These are phyloP conservation scores for Coemansia sp. DNA, from an alignment of 192 early-diverging fungal species.

Conservation along the genomic window DNA sequence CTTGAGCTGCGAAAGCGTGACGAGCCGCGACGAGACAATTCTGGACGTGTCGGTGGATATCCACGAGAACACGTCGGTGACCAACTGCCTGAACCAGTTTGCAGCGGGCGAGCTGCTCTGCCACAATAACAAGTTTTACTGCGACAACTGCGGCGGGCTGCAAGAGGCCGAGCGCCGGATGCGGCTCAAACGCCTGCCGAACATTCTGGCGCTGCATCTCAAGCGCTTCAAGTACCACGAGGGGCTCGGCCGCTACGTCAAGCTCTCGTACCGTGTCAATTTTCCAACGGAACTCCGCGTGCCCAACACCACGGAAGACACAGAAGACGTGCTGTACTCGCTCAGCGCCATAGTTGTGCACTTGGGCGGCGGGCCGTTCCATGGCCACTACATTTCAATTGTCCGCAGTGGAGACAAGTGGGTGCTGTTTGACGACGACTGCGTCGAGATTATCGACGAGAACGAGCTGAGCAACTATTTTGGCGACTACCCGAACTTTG, in stretches of 20 bases:
- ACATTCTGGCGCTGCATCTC: slow-evolving; percentile 91
- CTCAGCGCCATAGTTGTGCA: slow-evolving; percentile 92
- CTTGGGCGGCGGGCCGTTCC: slow-evolving; percentile 92
- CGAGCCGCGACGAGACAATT: slow-evolving; percentile 91
- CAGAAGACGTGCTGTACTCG: slow-evolving; percentile 83
- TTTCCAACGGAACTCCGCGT: slow-evolving; percentile 93
- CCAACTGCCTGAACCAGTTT: slow-evolving; percentile 91
- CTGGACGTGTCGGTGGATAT: slow-evolving; percentile 96
- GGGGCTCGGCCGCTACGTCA: slow-evolving; percentile 83
- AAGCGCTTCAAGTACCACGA: slow-evolving; percentile 99
- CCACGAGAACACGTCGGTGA: slow-evolving; percentile 92
- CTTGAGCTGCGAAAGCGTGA: slow-evolving; percentile 93
- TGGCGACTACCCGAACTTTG: slow-evolving; percentile 71
- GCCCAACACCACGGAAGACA: slow-evolving; percentile 91
- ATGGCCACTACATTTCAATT: slow-evolving; percentile 95
- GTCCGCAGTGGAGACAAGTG: slow-evolving; percentile 84
- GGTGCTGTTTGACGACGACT: slow-evolving; percentile 96
- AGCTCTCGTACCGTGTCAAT: slow-evolving; percentile 90
- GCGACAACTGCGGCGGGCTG: slow-evolving; percentile 88
- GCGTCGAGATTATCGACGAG: slow-evolving; percentile 81
- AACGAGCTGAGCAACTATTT: slow-evolving; percentile 77
- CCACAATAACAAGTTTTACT: slow-evolving; percentile 98
- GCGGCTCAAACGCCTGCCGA: slow-evolving; percentile 92
- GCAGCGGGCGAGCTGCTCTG: slow-evolving; percentile 93
- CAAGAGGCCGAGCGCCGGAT: slow-evolving; percentile 98